phyloP scores from a whole-genome alignment of 495 filamentous ascomycete genomes.

The Penicillium turbatum region DNA sequence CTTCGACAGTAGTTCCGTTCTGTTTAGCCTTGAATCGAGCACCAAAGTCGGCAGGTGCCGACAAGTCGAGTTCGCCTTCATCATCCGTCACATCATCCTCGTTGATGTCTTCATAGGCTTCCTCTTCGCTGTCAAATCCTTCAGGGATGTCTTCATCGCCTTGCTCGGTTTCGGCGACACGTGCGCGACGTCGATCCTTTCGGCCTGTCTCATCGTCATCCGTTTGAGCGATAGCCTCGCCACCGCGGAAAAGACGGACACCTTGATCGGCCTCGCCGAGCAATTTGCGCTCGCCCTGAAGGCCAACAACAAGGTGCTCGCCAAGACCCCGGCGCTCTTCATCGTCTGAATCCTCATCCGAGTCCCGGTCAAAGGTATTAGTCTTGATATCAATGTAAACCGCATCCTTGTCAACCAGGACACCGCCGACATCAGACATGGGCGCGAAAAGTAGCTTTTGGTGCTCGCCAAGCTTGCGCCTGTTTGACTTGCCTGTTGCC shows the following conservation, averaged over 20 bases:
- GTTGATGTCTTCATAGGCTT: conserved; percentile 45
- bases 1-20: conserved; percentile 35
- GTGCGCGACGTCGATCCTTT: conserved; percentile 62
- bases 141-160: conserved; percentile 52
- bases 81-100: conserved; percentile 20
- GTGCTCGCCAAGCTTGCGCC: conserved; percentile 83
- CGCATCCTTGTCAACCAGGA: conserved; percentile 76
- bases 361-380: conserved; percentile 70
- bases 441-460: conserved; percentile 94
- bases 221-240: conserved; percentile 60
- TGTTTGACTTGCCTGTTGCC: conserved; percentile 68
- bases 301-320: conserved; percentile 84
- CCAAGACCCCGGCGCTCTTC: conserved; percentile 73
- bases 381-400: conserved; percentile 76
- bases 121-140: conserved; percentile 60
- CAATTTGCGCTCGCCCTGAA: conserved; percentile 77
- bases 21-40: conserved; percentile 43
- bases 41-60: conserved; percentile 41
- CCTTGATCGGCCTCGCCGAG: conserved; percentile 79
- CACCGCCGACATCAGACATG: conserved; percentile 95
- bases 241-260: conserved; percentile 76
- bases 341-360: conserved; percentile 44
- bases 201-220: conserved; percentile 61
- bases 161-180: conserved; percentile 55
- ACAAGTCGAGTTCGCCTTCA: conserved; percentile 39